Base-by-base conservation (phyloP, 176 grass and related monocot species). In the Musa troglodytarum region DNA sequence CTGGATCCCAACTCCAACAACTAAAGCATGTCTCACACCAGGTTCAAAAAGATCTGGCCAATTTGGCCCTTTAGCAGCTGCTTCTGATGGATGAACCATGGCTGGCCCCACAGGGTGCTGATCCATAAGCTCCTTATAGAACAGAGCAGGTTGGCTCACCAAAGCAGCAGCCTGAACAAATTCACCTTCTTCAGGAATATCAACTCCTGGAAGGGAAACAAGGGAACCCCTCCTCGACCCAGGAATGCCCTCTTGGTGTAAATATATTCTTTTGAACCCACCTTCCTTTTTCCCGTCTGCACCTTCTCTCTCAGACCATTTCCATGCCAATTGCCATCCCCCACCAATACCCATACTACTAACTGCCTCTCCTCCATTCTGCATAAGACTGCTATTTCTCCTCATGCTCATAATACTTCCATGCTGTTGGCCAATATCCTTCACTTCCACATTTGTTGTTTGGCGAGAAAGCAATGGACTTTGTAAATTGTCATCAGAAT, bases 261-360 rank as follows among this genome's bases (percentile, higher is more conserved):
- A 87, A 82, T 99, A 99, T 65, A 99, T 99, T 64, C 96, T 87
- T 65, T 99, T 87, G 81, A 99, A 99, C 20, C 84, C 91, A 21
- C 95, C 90, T 83, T 89, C 87, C 51, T 85, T 93, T 82, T 93
- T 69, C 1, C 87, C 90, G 77, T 93, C 90, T 66, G 71, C 71
- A 23, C 80, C 86, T 82, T 95, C 96, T 77, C 78, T 83, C 90
- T 99, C 96, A 23, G 90, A 87, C 90, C 90, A 99, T 85, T 92
- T 99, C 88, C 88, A 99, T 34, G 96, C 96, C 79, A 99, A 80
- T 77, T 99, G 96, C 96, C 96, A 99, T 71, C 96, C 96, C 54
- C 91, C 96, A 57, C 96, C 96, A 68, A 99, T 99, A 52, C 90
- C 96, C 96, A 88, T 95, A 79, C 96, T 93, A 81, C 82, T 94